Base-by-base conservation (phyloP, 1,139 yeast species). In the Taphrina populina region DNA sequence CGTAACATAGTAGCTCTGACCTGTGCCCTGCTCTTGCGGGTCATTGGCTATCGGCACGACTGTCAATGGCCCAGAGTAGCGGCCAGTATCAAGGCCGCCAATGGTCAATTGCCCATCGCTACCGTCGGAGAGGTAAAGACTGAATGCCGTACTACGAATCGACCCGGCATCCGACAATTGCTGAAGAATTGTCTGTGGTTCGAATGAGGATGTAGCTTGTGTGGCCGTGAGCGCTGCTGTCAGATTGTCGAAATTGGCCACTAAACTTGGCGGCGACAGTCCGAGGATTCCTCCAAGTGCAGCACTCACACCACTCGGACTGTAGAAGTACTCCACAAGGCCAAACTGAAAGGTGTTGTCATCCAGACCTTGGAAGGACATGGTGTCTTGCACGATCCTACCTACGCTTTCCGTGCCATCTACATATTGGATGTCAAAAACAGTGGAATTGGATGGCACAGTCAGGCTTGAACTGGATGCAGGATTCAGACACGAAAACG, bases 21-120 rank as follows among this genome's bases (percentile, higher is more conserved):
- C 47, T 11, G 37, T 15, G 24, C 24, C 34, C 2, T 37, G 11
- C 13, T 27, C 10, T 5, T 19, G 13, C 13, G 54, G 46, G 23
- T 49, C 54, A 8, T 29, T 45, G 41, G 70, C 61, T 24, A 63
- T 58, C 5, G 61, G 59, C 24, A 61, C 17, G 35, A 35, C 36
- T 11, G 54, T 62, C 61, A 80, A 71, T 5, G 70, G 63, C 0
- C 84, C 84, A 0, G 69, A 51, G 64, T 73, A 79, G 64, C 78
- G 78, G 33, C 76, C 71, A 46, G 71, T 69, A 66, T 81, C 85
- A 10, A 80, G 70, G 3, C 81, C 85, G 6, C 85, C 85, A 66
- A 81, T 79, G 51, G 81, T 67, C 23, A 81, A 63, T 17, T 71
- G 64, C 1, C 85, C 85, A 2, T 29, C 19, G n/a, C 68, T 69